phyloP scores from a whole-genome alignment of 2,329 filamentous ascomycete species.

The Emergomyces orientalis region DNA sequence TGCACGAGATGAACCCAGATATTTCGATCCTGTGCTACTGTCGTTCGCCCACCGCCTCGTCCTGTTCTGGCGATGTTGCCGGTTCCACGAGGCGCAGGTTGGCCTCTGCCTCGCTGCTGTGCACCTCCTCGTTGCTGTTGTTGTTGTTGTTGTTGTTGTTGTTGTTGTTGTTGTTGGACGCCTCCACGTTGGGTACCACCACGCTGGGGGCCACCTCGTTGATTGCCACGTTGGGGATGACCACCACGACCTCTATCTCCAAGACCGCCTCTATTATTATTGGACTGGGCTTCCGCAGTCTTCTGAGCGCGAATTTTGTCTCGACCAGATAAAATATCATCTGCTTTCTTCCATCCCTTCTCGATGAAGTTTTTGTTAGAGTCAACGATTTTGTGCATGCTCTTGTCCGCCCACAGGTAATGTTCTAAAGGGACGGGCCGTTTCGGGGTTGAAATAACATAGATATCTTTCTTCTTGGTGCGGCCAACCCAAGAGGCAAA shows the following conservation, averaged over 20 bases:
- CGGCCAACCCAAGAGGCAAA: constrained; percentile 97
- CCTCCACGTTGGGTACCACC: constrained; percentile 24
- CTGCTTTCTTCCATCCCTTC: constrained; percentile 89
- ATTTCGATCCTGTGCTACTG: constrained; percentile 87
- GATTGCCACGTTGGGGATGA: constrained; percentile 14
- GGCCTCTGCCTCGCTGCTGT: constrained; percentile 47
- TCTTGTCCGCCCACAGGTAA: constrained; percentile 89
- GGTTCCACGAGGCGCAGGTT: constrained; percentile 47
- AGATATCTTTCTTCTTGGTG: constrained; percentile 98
- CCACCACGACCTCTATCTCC: constrained; percentile 32
- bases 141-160: constrained; percentile 38
- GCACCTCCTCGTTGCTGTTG: constrained; percentile 35
- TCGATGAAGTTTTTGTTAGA: constrained; percentile 86
- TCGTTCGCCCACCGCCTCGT: constrained; percentile 74
- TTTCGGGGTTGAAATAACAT: constrained; percentile 95
- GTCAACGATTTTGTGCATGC: constrained; percentile 89
- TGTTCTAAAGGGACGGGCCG: constrained; percentile 91
- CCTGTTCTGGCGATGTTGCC: constrained; percentile 89
- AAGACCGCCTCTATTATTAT: constrained; percentile 44
- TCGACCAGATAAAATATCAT: constrained; percentile 68
- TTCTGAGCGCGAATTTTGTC: constrained; percentile 60
- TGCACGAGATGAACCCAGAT: constrained; percentile 95
- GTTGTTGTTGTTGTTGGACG: constrained; percentile 31
- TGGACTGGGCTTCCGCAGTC: constrained; percentile 43
- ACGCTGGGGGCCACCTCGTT: constrained; percentile 36